phyloP scores from a whole-genome alignment of 306 rosid genomes.

The Malus asiatica region DNA sequence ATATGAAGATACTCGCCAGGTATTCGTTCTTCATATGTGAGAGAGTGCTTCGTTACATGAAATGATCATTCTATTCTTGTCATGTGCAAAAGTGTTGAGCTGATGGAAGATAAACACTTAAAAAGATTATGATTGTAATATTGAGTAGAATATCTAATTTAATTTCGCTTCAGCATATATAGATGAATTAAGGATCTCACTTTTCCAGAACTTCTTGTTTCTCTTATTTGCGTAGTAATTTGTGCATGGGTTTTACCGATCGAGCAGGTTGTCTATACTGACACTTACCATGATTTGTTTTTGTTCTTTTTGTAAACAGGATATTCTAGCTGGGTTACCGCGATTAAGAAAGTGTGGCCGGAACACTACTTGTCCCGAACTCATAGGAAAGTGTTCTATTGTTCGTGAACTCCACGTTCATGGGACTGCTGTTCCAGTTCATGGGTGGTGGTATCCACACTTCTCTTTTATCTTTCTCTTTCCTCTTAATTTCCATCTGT shows the following conservation, averaged over 20 bases:
- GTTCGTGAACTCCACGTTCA: too few species aligned
- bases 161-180: not conserved
- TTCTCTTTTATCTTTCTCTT: too few species aligned
- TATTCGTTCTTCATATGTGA: not conserved
- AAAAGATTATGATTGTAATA: too few species aligned
- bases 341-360: too few species aligned
- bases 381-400: too few species aligned
- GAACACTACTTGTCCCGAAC: too few species aligned
- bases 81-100: too few species aligned
- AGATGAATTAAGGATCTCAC: not conserved
- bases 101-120: too few species aligned
- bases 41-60: not conserved
- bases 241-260: not conserved
- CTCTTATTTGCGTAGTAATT: not conserved
- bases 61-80: too few species aligned
- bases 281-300: constrained; percentile 9
- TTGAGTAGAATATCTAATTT: not conserved
- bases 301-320: constrained; percentile 35
- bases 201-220: not conserved
- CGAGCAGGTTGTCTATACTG: not conserved
- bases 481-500: too few species aligned
- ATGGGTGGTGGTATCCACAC: not conserved
- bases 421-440: too few species aligned
- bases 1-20: too few species aligned
- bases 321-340: constrained; percentile 78